A percentile compares a stretch with the other conserved stretches of the same genome.
These are phyloP conservation scores for Silene vulgaris DNA, from an alignment of 179 eudicot genomes.

Conservation along the genomic window DNA sequence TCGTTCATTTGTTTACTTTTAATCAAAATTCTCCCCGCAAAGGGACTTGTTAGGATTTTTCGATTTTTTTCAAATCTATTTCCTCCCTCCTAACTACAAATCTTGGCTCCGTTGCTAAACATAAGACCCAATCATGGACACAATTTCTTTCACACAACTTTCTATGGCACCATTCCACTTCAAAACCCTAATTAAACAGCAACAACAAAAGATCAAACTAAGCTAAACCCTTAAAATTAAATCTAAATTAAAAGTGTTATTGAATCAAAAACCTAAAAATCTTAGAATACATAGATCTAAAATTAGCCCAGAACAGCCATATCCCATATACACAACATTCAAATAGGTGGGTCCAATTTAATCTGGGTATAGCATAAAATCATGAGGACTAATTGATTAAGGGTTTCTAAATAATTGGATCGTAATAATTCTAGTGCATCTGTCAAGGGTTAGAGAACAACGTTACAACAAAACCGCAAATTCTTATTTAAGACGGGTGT, in stretches of 20 bases:
- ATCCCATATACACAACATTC: neutral
- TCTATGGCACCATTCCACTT: neutral
- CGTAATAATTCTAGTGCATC: neutral
- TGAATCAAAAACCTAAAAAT: too few species aligned
- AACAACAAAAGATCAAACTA: conserved; percentile 9
- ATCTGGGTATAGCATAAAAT: conserved; percentile 22
- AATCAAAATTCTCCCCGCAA: too few species aligned
- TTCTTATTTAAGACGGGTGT: too few species aligned
- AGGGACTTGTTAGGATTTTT: too few species aligned
- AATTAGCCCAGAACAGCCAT: conserved; percentile 25
- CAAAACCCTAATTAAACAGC: conserved; percentile 30
- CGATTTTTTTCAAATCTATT: too few species aligned
- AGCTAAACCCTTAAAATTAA: conserved; percentile 26
- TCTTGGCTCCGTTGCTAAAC: neutral
- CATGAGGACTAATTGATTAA: neutral
- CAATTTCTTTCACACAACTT: too few species aligned
- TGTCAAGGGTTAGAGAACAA: conserved; percentile 13
- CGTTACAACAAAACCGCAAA: conserved; percentile 27
- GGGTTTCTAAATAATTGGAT: neutral
- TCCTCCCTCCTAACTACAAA: neutral
- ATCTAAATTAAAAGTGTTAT: neutral
- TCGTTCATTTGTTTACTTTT: too few species aligned
- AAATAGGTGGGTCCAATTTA: conserved; percentile 35
- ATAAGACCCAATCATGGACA: too few species aligned
- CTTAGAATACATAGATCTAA: neutral